Conservation (phyloP, 805 yeast genomes). For the Wickerhamiella australiensis region DNA sequence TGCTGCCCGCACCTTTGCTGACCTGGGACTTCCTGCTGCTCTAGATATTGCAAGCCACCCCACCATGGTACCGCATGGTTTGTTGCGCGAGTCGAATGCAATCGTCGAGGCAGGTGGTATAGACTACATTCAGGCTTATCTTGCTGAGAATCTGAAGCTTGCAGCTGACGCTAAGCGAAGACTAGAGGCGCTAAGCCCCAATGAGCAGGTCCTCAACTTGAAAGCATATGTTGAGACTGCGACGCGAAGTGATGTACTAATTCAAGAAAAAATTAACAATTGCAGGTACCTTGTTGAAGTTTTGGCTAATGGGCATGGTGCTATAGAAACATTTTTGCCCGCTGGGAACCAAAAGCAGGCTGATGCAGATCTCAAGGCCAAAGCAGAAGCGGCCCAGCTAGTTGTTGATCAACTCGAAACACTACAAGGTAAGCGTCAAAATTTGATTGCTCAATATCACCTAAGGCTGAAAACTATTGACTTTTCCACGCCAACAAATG, state of each 20-base stretch:
- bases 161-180: background rate
- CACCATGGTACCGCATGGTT: constrained; percentile 45
- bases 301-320: constrained; percentile 7
- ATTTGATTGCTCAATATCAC: background rate
- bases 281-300: constrained; percentile 3
- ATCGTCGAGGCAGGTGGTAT: constrained; percentile 44
- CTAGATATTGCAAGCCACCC: constrained; percentile 48
- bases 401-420: constrained; percentile 6
- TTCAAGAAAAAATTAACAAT: constrained; percentile 1
- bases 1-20: constrained; percentile 29
- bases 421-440: background rate
- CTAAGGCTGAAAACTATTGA: constrained; percentile 1
- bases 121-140: constrained; percentile 24
- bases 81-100: constrained; percentile 44
- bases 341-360: background rate
- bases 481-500: constrained; percentile 7
- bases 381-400: background rate
- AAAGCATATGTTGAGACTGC: constrained; percentile 8
- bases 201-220: constrained; percentile 25
- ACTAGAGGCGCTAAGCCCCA: background rate
- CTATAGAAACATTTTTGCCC: constrained; percentile 11
- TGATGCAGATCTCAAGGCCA: background rate
- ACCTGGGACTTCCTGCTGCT: constrained; percentile 46
- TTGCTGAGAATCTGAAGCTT: constrained; percentile 1
- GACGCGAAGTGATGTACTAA: constrained; percentile 8